A percentile compares a stretch with the other conserved stretches of the same genome.
Conservation (phyloP, 768 basidiomycete species). For the Sarcodon aspratus region DNA sequence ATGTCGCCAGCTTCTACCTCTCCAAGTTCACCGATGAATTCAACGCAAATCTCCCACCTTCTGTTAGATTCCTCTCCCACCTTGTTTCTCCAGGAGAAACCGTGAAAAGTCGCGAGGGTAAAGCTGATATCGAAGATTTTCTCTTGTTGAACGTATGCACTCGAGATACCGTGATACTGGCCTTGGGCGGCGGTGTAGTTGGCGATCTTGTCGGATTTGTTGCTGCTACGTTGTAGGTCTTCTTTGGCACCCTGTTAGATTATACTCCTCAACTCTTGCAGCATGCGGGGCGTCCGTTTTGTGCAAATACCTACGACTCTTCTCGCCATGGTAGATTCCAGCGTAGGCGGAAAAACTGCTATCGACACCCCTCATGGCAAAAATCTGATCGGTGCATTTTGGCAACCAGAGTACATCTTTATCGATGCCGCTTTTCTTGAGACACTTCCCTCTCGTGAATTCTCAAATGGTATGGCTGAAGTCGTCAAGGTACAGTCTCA, state of each 20-base stretch:
- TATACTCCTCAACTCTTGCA: constrained; percentile 18
- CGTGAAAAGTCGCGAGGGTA: constrained; percentile 83
- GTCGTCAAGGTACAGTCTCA: constrained; percentile 71
- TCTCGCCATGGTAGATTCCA: constrained; percentile 97
- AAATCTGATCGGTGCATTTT: constrained; percentile 97
- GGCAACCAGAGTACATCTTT: constrained; percentile 97
- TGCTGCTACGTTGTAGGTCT: constrained; percentile 86
- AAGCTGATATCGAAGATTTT: constrained; percentile 91
- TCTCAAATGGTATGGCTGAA: constrained; percentile 99
- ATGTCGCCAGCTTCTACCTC: constrained; percentile 78
- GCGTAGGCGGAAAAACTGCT: constrained; percentile 97
- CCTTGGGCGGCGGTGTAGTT: constrained; percentile 94
- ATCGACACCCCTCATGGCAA: constrained; percentile 98
- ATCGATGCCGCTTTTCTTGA: constrained; percentile 95
- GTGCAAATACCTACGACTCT: constrained; percentile 95
- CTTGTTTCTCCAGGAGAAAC: constrained; percentile 87
- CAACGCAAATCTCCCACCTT: constrained; percentile 21
- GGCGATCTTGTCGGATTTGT: constrained; percentile 96
- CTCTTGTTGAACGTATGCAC: constrained; percentile 82
- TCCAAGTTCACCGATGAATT: constrained; percentile 59
- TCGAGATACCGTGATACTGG: constrained; percentile 85
- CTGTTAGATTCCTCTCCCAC: constrained; percentile 59
- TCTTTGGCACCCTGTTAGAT: neutral
- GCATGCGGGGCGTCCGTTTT: constrained; percentile 95
- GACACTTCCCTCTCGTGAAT: constrained; percentile 83